Conservation (phyloP, 148 eudicot species). For the Polygonum maritimum region DNA sequence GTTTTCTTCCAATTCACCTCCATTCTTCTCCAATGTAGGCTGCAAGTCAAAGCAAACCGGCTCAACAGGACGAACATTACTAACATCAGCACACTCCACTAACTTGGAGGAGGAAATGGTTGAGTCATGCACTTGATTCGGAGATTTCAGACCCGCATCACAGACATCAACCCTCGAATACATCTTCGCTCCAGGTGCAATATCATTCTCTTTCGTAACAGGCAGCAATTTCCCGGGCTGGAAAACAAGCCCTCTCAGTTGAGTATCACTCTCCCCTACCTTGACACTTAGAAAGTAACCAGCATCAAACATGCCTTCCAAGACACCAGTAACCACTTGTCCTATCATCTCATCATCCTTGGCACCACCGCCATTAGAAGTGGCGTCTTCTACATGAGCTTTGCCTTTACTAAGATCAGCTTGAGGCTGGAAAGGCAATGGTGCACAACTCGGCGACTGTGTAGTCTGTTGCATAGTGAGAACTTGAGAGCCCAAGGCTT, state of each 20-base stretch:
- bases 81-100: neutral
- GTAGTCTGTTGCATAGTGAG: neutral
- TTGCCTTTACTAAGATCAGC: constrained; percentile 2
- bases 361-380: neutral
- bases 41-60: neutral
- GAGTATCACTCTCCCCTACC: constrained; percentile 1
- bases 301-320: constrained; percentile 13
- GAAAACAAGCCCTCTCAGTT: constrained; percentile 9
- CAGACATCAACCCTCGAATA: constrained; percentile 8
- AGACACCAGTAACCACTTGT: constrained; percentile 9
- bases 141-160: neutral
- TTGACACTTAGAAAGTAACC: constrained; percentile 8
- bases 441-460: neutral
- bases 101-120: neutral
- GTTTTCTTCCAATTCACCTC: neutral
- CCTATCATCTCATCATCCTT: constrained; percentile 10
- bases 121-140: neutral
- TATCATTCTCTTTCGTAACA: constrained; percentile 9
- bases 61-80: neutral
- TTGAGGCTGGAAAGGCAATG: neutral
- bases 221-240: constrained; percentile 12
- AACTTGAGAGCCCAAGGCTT: neutral
- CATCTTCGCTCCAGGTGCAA: constrained; percentile 12
- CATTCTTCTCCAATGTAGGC: neutral
- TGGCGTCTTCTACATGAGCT: neutral